phyloP scores from a whole-genome alignment of 148 eudicot species.

The Fagopyrum tataricum region DNA sequence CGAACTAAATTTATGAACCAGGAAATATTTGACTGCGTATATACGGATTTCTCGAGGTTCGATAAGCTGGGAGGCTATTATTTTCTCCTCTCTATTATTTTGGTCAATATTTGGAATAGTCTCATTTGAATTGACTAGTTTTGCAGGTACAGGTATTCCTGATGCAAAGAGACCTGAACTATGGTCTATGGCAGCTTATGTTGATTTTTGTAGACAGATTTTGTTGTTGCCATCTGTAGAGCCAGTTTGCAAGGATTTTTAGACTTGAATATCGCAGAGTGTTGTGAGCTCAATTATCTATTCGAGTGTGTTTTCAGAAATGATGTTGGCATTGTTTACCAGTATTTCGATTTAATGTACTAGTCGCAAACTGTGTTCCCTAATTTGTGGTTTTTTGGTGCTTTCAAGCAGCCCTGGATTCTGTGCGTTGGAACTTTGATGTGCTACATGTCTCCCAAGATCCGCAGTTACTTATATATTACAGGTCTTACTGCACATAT shows the following conservation, averaged over 20 bases:
- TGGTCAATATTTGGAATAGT: slow-evolving; percentile 3
- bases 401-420: neutral
- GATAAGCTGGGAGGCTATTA: neutral
- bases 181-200: slow-evolving; percentile 48
- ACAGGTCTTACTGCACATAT: no score
- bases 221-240: slow-evolving; percentile 37
- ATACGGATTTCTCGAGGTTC: neutral
- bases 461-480: neutral
- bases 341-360: neutral
- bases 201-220: slow-evolving; percentile 80
- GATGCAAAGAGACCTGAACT: slow-evolving; percentile 45
- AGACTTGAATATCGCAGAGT: neutral
- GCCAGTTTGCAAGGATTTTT: slow-evolving; percentile 36
- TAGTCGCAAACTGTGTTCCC: neutral
- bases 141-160: slow-evolving; percentile 92
- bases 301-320: neutral
- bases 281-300: neutral
- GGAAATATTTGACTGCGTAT: neutral
- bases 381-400: neutral
- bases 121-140: slow-evolving; percentile 47
- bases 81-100: slow-evolving; percentile 2
- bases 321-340: neutral
- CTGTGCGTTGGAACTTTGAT: neutral
- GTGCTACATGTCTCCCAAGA: neutral
- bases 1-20: no score